A percentile compares a stretch with the other conserved stretches of the same genome.
Evolutionary conservation across 1,284 basidiomycete species (phyloP).

Genomic region (Heterobasidion annosum): DNA sequence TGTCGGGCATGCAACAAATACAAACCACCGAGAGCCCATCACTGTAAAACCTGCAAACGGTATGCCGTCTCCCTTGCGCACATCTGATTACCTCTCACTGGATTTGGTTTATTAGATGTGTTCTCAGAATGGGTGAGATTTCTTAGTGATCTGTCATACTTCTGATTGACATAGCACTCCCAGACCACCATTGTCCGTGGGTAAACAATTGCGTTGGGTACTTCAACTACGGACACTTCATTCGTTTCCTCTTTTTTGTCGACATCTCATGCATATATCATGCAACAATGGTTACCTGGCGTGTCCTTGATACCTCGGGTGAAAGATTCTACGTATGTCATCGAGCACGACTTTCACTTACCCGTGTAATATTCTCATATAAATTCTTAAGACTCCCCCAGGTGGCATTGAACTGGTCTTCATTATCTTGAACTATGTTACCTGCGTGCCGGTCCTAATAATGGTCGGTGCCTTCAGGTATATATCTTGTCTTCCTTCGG

Average conservation of each 20-base stretch:
- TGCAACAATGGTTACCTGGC: constrained; percentile 63
- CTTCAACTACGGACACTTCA: constrained; percentile 84
- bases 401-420: constrained; percentile 68
- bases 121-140: constrained; percentile 68
- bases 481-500: constrained; percentile 7
- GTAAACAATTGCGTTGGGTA: constrained; percentile 88
- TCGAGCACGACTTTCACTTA: not conserved
- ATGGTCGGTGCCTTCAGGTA: constrained; percentile 83
- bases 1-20: constrained; percentile 73
- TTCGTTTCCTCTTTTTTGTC: constrained; percentile 89
- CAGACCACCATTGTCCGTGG: constrained; percentile 91
- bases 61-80: constrained; percentile 27
- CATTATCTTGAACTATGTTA: constrained; percentile 81
- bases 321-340: constrained; percentile 45
- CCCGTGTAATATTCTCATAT: constrained; percentile 1
- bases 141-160: not conserved
- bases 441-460: constrained; percentile 80
- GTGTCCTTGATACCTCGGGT: constrained; percentile 45
- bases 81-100: not conserved
- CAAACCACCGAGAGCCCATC: constrained; percentile 78
- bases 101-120: constrained; percentile 40
- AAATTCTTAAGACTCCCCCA: constrained; percentile 52
- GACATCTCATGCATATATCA: constrained; percentile 85
- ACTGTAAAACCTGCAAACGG: constrained; percentile 81
- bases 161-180: constrained; percentile 4